Evolutionary conservation across 2,329 filamentous ascomycete genomes (phyloP), one percentile per base, ranked within the genome.

Genomic region (Pseudocercospora pini-densiflorae): DNA sequence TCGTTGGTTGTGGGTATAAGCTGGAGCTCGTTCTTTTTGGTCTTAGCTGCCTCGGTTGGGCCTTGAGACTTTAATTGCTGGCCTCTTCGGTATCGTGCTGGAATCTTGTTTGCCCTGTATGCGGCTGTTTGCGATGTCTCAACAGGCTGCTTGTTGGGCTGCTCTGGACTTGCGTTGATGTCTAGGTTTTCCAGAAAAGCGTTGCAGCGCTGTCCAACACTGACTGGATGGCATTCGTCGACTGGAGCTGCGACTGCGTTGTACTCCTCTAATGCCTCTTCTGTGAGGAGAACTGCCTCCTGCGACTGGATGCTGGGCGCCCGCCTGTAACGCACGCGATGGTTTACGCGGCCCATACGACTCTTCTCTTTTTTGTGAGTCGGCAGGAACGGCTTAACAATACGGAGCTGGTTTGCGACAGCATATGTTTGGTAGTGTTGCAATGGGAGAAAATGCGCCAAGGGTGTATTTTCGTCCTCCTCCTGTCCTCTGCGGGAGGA

Each of bases 331-430:
- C 31, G 55, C 55, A 58, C 55, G 9, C 29, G 55, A 58, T 43
- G 31, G 16, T 36, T 24, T 7, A 43, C 55, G n/a, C 55, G 55
- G 36, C 29, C 29, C 31, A 58, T 23, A 12, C 55, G 55, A 43
- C n/a, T 33, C 33, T n/a, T 16, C 55, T 33, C 29, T 4, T 19
- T 23, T n/a, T 40, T 43, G 9, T 14, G 5, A 6, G 29, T 12
- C 53, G 40, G 40, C 40, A 43, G 10, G 40, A 55, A 33, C n/a
- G 53, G 53, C n/a, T 55, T 43, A 58, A 58, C 31, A 40, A 40
- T 36, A 58, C 31, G 31, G 9, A 40, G 3, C 29, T 43, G 29
- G 6, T 24, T 31, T 58, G 55, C 55, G 6, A 31, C n/a, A 24
- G n/a, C 31, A 19, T 23, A 24, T 9, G 19, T 3, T 1, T 23